Conservation (phyloP, 208 protist genomes). For the Angomonas deanei region DNA sequence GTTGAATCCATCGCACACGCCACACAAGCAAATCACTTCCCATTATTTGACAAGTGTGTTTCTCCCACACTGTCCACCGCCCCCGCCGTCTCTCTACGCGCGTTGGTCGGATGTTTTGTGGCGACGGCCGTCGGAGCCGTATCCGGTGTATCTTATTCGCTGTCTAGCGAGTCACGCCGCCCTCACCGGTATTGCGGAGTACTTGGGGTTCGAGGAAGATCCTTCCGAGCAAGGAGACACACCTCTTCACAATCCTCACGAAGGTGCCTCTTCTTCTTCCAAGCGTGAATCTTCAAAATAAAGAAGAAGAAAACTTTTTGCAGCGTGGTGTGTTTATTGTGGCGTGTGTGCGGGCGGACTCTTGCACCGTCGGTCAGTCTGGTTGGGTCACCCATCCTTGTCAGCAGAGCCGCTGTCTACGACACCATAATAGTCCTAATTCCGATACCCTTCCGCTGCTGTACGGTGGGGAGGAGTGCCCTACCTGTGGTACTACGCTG, state of each 20-base stretch:
- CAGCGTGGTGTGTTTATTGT: neutral
- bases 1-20: neutral
- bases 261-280: neutral
- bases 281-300: too few species aligned
- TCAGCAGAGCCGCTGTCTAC: neutral
- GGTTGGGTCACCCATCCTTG: neutral
- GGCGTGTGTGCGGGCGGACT: neutral
- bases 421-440: neutral
- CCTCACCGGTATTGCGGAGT: slow-evolving; percentile 10
- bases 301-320: neutral
- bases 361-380: neutral
- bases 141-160: slow-evolving; percentile 52
- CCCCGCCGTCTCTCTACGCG: slow-evolving; percentile 31
- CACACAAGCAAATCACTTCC: neutral
- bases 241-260: neutral
- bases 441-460: neutral
- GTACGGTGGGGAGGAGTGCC: neutral
- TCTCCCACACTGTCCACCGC: slow-evolving; percentile 19
- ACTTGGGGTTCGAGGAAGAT: neutral
- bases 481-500: neutral
- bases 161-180: slow-evolving; percentile 38
- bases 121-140: slow-evolving; percentile 50
- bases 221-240: neutral
- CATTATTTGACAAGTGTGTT: neutral
- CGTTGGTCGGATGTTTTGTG: slow-evolving; percentile 53